Percentiles rank a stretch among this genome's conserved stretches.
These are phyloP conservation scores for Rhodotorula sphaerocarpa DNA, from an alignment of 768 basidiomycete genomes.

Conservation along the genomic window DNA sequence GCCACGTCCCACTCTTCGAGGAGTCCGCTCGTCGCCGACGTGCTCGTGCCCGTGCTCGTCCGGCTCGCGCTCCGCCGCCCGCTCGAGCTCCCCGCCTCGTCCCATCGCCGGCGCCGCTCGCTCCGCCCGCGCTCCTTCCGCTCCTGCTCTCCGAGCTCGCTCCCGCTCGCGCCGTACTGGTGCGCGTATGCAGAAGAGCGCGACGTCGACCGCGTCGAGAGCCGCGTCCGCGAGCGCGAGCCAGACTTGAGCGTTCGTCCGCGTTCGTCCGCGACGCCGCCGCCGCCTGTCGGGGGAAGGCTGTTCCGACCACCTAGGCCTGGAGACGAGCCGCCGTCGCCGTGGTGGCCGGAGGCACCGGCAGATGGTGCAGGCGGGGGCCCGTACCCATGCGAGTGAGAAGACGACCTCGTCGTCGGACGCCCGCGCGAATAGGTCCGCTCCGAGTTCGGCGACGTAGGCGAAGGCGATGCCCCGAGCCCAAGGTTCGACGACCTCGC, in stretches of 20 bases:
- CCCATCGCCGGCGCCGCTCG: not conserved
- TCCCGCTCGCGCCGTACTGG: not conserved
- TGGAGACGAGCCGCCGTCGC: not conserved
- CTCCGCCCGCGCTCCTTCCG: not conserved
- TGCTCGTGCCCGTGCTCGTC: not conserved
- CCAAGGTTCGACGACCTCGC: not conserved
- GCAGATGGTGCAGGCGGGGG: conserved; percentile 5
- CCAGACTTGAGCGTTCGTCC: not conserved
- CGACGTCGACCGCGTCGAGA: conserved; percentile 7
- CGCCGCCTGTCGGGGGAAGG: not conserved
- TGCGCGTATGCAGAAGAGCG: conserved; percentile 16
- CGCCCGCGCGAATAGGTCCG: not conserved
- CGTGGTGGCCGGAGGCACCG: not conserved
- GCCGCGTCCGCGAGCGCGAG: conserved; percentile 2
- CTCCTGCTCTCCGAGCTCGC: not conserved
- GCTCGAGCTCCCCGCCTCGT: not conserved
- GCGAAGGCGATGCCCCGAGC: not conserved
- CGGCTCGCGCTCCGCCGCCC: not conserved
- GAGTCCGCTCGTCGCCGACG: too few relatives aligned
- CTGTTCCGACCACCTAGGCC: not conserved
- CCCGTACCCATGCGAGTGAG: not conserved
- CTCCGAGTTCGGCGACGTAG: not conserved
- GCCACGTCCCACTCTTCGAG: not conserved
- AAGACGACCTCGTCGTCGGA: not conserved
- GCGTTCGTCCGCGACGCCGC: not conserved